Evolutionary conservation across 495 filamentous ascomycete species (phyloP).

Genomic region (Daldinia caldariorum): DNA sequence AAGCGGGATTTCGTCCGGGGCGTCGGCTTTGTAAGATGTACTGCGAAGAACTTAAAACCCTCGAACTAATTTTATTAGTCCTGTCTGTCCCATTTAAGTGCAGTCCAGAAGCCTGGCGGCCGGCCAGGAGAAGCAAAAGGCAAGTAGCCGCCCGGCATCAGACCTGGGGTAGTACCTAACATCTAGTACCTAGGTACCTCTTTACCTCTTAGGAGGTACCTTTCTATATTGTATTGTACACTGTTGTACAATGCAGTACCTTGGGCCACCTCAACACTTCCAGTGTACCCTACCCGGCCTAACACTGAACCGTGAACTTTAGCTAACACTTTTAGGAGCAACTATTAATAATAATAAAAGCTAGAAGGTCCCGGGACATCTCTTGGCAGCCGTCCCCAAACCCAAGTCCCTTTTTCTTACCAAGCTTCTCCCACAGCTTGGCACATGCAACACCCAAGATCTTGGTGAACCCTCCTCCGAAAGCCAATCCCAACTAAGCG

Average conservation of each 20-base stretch:
- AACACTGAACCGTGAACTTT: background rate
- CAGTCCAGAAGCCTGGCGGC: background rate
- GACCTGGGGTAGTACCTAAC: constrained; percentile 2
- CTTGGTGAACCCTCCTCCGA: constrained; percentile 41
- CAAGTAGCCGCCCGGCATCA: background rate
- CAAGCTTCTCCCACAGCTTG: constrained; percentile 50
- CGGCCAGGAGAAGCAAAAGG: background rate
- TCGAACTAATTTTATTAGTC: background rate
- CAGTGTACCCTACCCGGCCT: too few species aligned
- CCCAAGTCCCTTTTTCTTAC: constrained; percentile 43
- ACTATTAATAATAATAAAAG: constrained; percentile 22
- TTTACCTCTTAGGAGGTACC: background rate
- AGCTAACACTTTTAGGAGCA: background rate
- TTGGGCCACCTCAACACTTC: too few species aligned
- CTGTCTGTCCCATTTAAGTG: background rate
- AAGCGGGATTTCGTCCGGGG: constrained; percentile 2
- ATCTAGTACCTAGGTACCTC: background rate
- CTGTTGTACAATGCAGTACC: too few species aligned
- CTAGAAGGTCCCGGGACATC: constrained; percentile 40
- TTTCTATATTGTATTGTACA: too few species aligned
- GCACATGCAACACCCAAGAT: constrained; percentile 51
- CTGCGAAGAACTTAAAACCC: background rate
- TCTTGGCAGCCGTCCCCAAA: constrained; percentile 48
- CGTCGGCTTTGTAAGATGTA: background rate
- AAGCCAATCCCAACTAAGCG: constrained; percentile 37